These are phyloP conservation scores for Heimioporus sp. DNA, from an alignment of 768 basidiomycete species.

Conservation along the genomic window DNA sequence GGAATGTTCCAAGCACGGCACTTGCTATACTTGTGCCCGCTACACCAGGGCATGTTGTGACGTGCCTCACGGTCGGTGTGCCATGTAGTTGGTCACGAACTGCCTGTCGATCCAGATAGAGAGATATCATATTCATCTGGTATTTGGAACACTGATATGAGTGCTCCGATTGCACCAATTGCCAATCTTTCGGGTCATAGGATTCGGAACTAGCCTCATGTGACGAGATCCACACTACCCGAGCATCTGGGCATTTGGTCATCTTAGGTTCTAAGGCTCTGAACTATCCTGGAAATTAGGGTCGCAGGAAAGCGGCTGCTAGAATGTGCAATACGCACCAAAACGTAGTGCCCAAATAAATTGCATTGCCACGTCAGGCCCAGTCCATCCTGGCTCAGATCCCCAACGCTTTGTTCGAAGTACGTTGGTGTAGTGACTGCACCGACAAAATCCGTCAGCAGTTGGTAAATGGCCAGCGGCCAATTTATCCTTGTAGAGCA, in stretches of 20 bases:
- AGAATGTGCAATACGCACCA: conserved; percentile 53
- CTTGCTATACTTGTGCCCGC: conserved; percentile 60
- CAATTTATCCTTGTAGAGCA: conserved; percentile 57
- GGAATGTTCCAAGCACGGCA: conserved; percentile 43
- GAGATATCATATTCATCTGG: conserved; percentile 67
- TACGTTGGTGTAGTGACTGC: conserved; percentile 54
- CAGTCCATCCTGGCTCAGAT: conserved; percentile 62
- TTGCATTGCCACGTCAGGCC: conserved; percentile 88
- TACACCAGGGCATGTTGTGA: conserved; percentile 69
- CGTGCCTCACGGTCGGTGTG: conserved; percentile 40
- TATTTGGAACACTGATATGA: conserved; percentile 77
- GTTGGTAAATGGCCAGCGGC: conserved; percentile 42
- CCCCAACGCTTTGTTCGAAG: conserved; percentile 57
- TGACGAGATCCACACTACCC: conserved; percentile 82
- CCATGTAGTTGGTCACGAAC: conserved; percentile 21
- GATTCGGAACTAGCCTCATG: conserved; percentile 53
- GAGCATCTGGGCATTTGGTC: conserved; percentile 44
- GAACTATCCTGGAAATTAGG: conserved; percentile 44
- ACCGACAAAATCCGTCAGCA: conserved; percentile 42
- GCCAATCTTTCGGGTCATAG: conserved; percentile 70
- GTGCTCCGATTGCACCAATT: conserved; percentile 54
- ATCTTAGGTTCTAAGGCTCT: conserved; percentile 59
- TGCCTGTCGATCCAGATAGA: conserved; percentile 50
- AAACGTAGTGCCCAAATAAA: conserved; percentile 74
- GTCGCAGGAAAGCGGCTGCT: background rate